phyloP scores from a whole-genome alignment of 495 filamentous ascomycete genomes.

The Astrothelium subdiscretum region DNA sequence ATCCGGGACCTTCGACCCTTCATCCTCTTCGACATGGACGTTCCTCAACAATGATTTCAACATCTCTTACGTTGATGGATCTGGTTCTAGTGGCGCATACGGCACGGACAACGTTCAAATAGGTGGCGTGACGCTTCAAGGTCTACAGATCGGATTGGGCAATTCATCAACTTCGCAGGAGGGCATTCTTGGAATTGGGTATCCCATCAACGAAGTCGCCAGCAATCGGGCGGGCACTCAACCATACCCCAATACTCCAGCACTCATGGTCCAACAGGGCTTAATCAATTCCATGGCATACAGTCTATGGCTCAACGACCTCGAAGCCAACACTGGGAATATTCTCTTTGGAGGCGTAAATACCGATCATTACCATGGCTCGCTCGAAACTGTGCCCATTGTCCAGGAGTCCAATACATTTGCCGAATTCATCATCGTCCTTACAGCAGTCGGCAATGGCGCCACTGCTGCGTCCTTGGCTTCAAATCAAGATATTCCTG shows the following conservation, averaged over 20 bases:
- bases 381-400: constrained; percentile 66
- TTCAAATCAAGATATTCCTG: constrained; percentile 49
- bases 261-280: constrained; percentile 55
- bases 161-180: constrained; percentile 58
- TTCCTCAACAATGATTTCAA: constrained; percentile 72
- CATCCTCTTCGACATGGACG: constrained; percentile 66
- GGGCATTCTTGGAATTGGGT: constrained; percentile 90
- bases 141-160: constrained; percentile 80
- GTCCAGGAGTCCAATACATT: constrained; percentile 30
- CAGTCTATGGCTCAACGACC: constrained; percentile 79
- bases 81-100: constrained; percentile 72
- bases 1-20: constrained; percentile 44
- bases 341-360: constrained; percentile 92
- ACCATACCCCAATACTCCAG: constrained; percentile 70
- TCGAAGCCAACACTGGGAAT: constrained; percentile 54
- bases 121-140: constrained; percentile 45
- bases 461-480: constrained; percentile 39
- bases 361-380: constrained; percentile 60
- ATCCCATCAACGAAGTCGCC: constrained; percentile 68
- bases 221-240: constrained; percentile 46
- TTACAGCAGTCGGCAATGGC: constrained; percentile 51
- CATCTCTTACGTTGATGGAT: constrained; percentile 84
- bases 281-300: constrained; percentile 73
- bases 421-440: constrained; percentile 69
- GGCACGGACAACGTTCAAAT: constrained; percentile 66